A percentile compares a stretch with the other conserved stretches of the same genome.
Conservation (phyloP, 495 filamentous ascomycete genomes). For the Penicillium robsamsonii region DNA sequence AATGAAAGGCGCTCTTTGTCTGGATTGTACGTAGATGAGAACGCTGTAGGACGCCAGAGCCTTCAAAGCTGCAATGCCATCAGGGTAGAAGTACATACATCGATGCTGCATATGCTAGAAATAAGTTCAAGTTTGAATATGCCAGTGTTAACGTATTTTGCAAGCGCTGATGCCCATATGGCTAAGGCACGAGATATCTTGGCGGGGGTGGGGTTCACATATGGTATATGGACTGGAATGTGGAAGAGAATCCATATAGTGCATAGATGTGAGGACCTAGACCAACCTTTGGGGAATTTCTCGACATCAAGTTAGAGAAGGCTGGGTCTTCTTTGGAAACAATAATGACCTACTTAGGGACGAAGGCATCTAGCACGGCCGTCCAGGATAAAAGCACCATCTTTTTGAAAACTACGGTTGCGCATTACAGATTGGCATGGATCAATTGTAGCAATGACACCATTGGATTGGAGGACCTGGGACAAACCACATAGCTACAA, state of each 20-base stretch:
- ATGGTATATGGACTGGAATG: neutral
- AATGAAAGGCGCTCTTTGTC: neutral
- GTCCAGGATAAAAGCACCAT: neutral
- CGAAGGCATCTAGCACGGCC: neutral
- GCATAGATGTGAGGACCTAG: neutral
- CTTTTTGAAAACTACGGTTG: neutral
- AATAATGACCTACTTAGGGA: neutral
- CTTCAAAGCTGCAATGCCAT: neutral
- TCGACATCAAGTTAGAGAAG: neutral
- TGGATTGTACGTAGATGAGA: neutral
- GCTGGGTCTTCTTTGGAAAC: neutral
- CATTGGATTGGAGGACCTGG: neutral
- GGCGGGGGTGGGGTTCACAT: slow-evolving; percentile 7
- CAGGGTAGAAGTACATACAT: neutral
- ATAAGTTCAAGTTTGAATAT: neutral
- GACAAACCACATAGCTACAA: slow-evolving; percentile 7
- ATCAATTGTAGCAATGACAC: neutral
- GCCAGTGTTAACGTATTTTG: neutral
- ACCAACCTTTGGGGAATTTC: neutral
- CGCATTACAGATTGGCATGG: neutral
- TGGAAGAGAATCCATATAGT: slow-evolving; percentile 2
- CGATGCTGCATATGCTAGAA: neutral
- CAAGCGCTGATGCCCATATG: neutral
- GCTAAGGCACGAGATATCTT: neutral
- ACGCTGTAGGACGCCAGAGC: neutral